Conservation (phyloP, 1,284 basidiomycete genomes). For the Coniferiporia sulphurascens region DNA sequence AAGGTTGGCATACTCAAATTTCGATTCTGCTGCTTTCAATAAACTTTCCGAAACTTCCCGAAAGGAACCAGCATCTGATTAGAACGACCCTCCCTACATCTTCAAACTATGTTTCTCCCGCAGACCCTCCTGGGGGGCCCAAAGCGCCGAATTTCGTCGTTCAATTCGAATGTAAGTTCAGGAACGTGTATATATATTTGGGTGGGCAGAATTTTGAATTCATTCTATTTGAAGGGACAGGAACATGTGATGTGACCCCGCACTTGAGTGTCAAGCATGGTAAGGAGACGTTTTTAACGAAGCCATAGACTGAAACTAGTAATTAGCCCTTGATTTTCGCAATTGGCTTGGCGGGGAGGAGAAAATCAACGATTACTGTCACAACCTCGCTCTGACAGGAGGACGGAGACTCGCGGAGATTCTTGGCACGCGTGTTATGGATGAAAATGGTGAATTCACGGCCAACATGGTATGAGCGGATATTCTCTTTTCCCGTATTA, state of each 20-base stretch:
- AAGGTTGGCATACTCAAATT: slow-evolving; percentile 40
- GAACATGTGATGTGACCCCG: slow-evolving; percentile 56
- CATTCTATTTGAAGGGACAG: slow-evolving; percentile 51
- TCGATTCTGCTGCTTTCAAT: neutral
- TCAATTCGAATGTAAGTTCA: slow-evolving; percentile 54
- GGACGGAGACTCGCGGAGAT: slow-evolving; percentile 61
- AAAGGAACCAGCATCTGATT: slow-evolving; percentile 75
- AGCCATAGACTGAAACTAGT: neutral
- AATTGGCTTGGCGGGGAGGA: slow-evolving; percentile 80
- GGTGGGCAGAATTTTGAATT: slow-evolving; percentile 1
- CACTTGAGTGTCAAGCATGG: slow-evolving; percentile 38
- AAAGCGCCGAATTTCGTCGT: slow-evolving; percentile 43
- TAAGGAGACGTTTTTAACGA: neutral
- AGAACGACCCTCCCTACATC: slow-evolving; percentile 75
- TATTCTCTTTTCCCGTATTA: neutral
- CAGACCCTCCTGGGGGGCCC: slow-evolving; percentile 22
- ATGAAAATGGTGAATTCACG: slow-evolving; percentile 60
- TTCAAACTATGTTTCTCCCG: slow-evolving; percentile 45
- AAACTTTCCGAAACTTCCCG: neutral
- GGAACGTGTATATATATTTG: slow-evolving; percentile 21
- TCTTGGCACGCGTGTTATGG: slow-evolving; percentile 63
- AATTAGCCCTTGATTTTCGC: slow-evolving; percentile 70
- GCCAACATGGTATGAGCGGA: slow-evolving; percentile 59
- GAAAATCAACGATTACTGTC: slow-evolving; percentile 73
- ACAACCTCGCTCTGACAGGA: slow-evolving; percentile 67